Evolutionary conservation across 768 basidiomycete species (phyloP), one percentile per base, ranked within the genome.

Genomic region (Kockovaella imperatae): DNA sequence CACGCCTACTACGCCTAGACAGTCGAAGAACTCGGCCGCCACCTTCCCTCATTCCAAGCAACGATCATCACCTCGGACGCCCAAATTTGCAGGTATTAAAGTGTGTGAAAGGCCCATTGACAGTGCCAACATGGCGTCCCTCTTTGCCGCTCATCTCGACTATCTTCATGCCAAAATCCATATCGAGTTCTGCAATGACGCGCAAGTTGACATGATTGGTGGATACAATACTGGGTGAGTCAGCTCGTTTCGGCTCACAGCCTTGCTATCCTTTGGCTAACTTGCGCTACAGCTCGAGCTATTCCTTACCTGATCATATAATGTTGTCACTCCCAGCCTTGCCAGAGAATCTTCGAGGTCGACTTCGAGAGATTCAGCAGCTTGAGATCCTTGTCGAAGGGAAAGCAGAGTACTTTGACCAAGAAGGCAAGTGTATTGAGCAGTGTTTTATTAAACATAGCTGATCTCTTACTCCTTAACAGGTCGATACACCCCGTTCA

Each of bases 301-400:
- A 89, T 69, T 91, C 90, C 8, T 77, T 95, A 36, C 83, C 87
- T 7, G 90, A 89, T 3, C 78, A 88, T 65, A 74, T 93, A 18
- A 74, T 79, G 20, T 73, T 93, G 45, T 76, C 80, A 0, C 57
- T 90, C 26, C 74, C 78, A 3, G 76, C 83, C 0, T 72, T 81
- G 14, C 52, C 60, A 20, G 17, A 49, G 76, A 7, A 77, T 74
- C 31, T 64, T 82, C 34, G 50, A 20, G 40, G 31, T 35, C 48
- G 57, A 17, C n/a, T 52, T 13, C 50, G 63, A 36, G 56, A 57
- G 29, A 32, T 71, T 14, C 45, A 47, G 26, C 52, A 60, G 18
- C 73, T 93, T 31, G 71, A 75, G 35, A 67, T 95, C 57, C 81
- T 79, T 3, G 87, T 95, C 49, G 89, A 95, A 61, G 89, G 89